A percentile compares a stretch with the other conserved stretches of the same genome.
phyloP scores from a whole-genome alignment of 2,329 filamentous ascomycete species.

The Fusarium sp. region DNA sequence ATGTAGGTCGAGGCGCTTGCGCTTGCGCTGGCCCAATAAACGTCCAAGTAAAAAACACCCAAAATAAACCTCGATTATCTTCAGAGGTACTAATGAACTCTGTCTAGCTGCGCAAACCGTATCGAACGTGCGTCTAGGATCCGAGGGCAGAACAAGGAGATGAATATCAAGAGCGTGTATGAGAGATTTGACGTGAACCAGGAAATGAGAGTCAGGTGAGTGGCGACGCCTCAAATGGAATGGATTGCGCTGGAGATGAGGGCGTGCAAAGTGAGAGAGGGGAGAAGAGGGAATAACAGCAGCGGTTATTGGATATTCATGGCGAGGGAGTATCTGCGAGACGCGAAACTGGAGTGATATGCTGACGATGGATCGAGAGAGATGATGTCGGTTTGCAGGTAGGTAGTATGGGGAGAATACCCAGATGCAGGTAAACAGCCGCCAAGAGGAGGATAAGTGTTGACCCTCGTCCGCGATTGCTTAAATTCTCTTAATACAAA shows the following conservation, averaged over 20 bases:
- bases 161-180: slow-evolving; percentile 17
- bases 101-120: slow-evolving; percentile 1
- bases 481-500: slow-evolving; percentile 16
- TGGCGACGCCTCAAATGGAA: slow-evolving; percentile 28
- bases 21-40: slow-evolving; percentile 15
- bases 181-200: slow-evolving; percentile 22
- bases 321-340: slow-evolving; percentile 18
- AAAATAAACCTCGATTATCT: slow-evolving; percentile 20
- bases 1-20: slow-evolving; percentile 7
- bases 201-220: slow-evolving; percentile 32
- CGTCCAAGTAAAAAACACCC: slow-evolving; percentile 4
- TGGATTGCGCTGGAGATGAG: slow-evolving; percentile 25
- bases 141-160: background rate
- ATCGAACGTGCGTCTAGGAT: slow-evolving; percentile 3
- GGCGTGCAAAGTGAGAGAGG: slow-evolving; percentile 4
- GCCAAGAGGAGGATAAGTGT: slow-evolving; percentile 35
- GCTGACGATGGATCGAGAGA: slow-evolving; percentile 9
- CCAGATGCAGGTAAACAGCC: slow-evolving; percentile 34
- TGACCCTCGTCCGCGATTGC: slow-evolving; percentile 6
- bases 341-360: slow-evolving; percentile 7
- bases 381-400: slow-evolving; percentile 22
- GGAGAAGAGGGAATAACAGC: slow-evolving; percentile 9
- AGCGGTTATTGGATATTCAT: slow-evolving; percentile 40
- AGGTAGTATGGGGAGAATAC: slow-evolving; percentile 2
- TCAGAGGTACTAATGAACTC: background rate